A percentile compares a stretch with the other conserved stretches of the same genome.
phyloP scores from a whole-genome alignment of 345 rosid species.

The Eucalyptus cloeziana region DNA sequence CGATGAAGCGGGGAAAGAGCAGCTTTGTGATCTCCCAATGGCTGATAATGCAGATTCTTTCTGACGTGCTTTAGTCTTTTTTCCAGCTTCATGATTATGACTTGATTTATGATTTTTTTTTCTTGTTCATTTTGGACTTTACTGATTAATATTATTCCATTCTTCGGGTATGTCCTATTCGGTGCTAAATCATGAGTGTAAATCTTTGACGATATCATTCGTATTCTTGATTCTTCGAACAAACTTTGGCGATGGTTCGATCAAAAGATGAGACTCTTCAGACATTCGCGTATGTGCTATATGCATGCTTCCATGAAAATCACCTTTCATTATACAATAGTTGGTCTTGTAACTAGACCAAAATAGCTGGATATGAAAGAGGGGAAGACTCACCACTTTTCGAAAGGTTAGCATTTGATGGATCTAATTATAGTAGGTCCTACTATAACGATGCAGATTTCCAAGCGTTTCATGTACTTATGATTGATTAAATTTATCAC shows the following conservation, averaged over 20 bases:
- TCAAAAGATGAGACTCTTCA: background rate
- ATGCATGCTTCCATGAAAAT: background rate
- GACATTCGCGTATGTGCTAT: background rate
- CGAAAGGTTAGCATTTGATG: background rate
- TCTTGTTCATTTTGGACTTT: background rate
- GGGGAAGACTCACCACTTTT: background rate
- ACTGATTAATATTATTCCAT: background rate
- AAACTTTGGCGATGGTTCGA: background rate
- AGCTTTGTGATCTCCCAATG: background rate
- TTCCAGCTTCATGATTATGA: background rate
- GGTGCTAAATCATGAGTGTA: background rate
- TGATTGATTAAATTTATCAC: background rate
- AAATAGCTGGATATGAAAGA: background rate
- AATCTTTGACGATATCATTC: background rate
- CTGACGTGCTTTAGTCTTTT: background rate
- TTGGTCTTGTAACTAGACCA: background rate
- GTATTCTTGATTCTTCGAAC: background rate
- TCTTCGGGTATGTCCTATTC: background rate
- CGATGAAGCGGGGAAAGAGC: background rate
- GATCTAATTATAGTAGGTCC: background rate
- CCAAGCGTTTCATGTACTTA: background rate
- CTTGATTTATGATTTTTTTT: background rate
- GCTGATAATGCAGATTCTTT: background rate
- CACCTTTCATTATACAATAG: background rate
- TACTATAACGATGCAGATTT: background rate